These are phyloP conservation scores for Phytopythium boreale DNA, from an alignment of 352 stramenopile genomes.

Conservation along the genomic window DNA sequence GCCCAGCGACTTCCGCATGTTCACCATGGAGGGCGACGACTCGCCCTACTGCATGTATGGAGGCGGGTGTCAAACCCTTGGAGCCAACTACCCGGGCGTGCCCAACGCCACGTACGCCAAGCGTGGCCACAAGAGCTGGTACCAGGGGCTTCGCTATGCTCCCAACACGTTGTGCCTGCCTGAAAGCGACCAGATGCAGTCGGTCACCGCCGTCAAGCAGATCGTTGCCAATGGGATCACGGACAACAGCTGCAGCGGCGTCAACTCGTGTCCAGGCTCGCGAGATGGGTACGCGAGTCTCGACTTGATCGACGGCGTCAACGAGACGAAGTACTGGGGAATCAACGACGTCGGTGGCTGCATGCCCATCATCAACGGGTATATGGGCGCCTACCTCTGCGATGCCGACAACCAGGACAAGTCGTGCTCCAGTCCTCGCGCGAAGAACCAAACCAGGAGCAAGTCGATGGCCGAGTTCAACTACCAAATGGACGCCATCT, in stretches of 20 bases:
- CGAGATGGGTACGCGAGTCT: constrained; percentile 37
- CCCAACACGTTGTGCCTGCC: constrained; percentile 36
- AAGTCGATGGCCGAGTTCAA: constrained; percentile 39
- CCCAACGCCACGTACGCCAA: constrained; percentile 34
- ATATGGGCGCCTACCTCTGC: constrained; percentile 43
- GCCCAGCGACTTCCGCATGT: constrained; percentile 32
- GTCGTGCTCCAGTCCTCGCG: constrained; percentile 27
- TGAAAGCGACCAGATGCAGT: constrained; percentile 20
- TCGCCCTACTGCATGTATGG: constrained; percentile 27
- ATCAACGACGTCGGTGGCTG: constrained; percentile 50
- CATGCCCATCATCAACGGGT: constrained; percentile 51
- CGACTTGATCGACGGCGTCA: constrained; percentile 31
- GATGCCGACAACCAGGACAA: constrained; percentile 39
- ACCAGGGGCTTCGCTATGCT: constrained; percentile 56
- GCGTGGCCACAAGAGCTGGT: constrained; percentile 39
- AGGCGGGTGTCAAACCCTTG: constrained; percentile 18
- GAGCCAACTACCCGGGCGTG: constrained; percentile 32
- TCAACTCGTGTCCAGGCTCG: constrained; percentile 50
- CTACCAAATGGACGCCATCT: constrained; percentile 69
- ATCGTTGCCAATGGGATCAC: constrained; percentile 34
- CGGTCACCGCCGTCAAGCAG: constrained; percentile 26
- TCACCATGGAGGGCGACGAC: constrained; percentile 28
- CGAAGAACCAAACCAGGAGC: constrained; percentile 20
- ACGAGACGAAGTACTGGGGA: constrained; percentile 37
- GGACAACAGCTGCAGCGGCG: constrained; percentile 37